Evolutionary conservation across 768 basidiomycete genomes (phyloP), one percentile per base, ranked within the genome.

Genomic region (Termitomyces sp.): DNA sequence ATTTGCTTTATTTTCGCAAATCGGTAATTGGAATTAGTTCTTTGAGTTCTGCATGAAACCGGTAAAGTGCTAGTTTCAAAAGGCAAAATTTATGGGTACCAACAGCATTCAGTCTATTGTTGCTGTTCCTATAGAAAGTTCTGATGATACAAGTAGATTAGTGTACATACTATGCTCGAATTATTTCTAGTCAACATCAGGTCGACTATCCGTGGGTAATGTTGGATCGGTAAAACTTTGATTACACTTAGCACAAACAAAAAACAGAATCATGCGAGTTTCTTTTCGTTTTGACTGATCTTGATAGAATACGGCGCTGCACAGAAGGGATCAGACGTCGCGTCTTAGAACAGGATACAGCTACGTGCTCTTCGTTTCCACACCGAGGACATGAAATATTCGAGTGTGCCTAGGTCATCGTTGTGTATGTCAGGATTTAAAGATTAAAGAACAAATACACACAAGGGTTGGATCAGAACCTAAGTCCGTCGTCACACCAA

Each of bases 211-310:
- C 36, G 69, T 67, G 8, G 81, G 75, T 45, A 90, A 66, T 24
- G 77, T 79, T 22, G 91, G 87, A 71, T 94, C 92, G 54, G 79
- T 80, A 68, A 88, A 93, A 66, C 78, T 84, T 63, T 89, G 77
- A 63, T 88, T 87, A 70, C 91, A 93, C 65, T 89, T 89, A 22
- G 85, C 83, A 69, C 93, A 95, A 48, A 94, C 92, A 69, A 86
- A 95, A 76, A 95, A 95, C 2, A 94, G 80, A 52, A 92, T 91
- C 94, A 96, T 96, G 2, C 91, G 83, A 1, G 96, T 98, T 69
- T 96, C 93, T 66, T 93, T 93, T 57, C 96, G 88, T 70, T 96
- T 95, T 18, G 94, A 97, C 71, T 98, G 96, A 73, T 98, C 96
- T 72, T 98, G 96, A 72, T 90, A 98, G 69, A 91, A 85, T 5